Evolutionary conservation across 139 green algal genomes (phyloP), one percentile per base, ranked within the genome.

Genomic region (Chloropicon primus): DNA sequence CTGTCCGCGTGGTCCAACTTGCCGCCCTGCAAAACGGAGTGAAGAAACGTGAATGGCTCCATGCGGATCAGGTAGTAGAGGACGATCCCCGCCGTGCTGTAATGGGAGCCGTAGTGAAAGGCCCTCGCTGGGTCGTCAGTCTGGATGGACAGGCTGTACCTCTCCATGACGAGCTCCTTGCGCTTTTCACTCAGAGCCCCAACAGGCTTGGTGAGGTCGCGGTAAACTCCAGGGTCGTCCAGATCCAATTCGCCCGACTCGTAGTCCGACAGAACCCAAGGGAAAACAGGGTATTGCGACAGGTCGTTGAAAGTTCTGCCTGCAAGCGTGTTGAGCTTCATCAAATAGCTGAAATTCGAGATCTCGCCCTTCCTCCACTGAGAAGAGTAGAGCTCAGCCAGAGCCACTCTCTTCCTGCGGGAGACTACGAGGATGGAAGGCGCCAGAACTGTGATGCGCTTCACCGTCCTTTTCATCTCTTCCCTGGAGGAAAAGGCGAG

Each of bases 1-100:
- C 85, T 75, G 76, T 89, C 85, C 1, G 85, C 83, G 72, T 87
- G 83, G 80, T 89, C 85, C 26, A 89, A 85, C 29, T 84, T 84
- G 41, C 81, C 79, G 5, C 85, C 80, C 76, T 87, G 83, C 2
- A 89, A 75, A 2, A 79, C n/a, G 1, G 74, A 72, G 21, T 80
- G 28, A 10, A 86, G 77, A 2, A 73, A 72, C 22, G 80, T 82
- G 79, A 86, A 89, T 22, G 85, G 85, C 77, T 89, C 83, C 27
- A 89, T 25, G 21, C 85, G 75, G 23, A 87, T 26, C 24, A 89
- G 77, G 77, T 82, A 89, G 77, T 81, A 89, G 24, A 89, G 77
- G 21, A 89, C 83, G 25, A 79, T 79, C 22, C 83, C 85, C 10
- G 78, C 54, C 2, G 73, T 84, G 23, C 62, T 82, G 74, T 89